Evolutionary conservation across 768 basidiomycete species (phyloP).

Genomic region (Lactifluus echinatus): DNA sequence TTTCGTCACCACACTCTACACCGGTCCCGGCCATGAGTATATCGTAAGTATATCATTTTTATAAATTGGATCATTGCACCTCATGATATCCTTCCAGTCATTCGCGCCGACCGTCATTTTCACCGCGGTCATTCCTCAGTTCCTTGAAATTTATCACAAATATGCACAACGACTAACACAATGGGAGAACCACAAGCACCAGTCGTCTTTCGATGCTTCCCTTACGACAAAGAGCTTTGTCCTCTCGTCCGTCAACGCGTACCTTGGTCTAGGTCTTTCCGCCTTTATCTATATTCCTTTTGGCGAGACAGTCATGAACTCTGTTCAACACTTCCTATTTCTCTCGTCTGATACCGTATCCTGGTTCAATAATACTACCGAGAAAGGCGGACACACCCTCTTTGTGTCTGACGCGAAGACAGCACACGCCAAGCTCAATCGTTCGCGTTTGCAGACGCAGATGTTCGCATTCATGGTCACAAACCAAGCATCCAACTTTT

Average conservation of each 20-base stretch:
- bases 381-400: slow-evolving; percentile 5
- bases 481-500: slow-evolving; percentile 72
- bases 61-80: background rate
- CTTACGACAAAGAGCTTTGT: slow-evolving; percentile 89
- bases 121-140: slow-evolving; percentile 66
- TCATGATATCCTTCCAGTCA: slow-evolving; percentile 36
- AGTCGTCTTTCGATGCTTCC: slow-evolving; percentile 66
- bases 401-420: slow-evolving; percentile 9
- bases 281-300: slow-evolving; percentile 96
- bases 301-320: slow-evolving; percentile 72
- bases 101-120: slow-evolving; percentile 82
- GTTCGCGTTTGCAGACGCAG: slow-evolving; percentile 72
- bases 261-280: slow-evolving; percentile 84
- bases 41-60: slow-evolving; percentile 44
- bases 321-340: slow-evolving; percentile 29
- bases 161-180: slow-evolving; percentile 62
- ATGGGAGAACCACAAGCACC: slow-evolving; percentile 90
- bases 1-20: slow-evolving; percentile 82
- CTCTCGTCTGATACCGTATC: slow-evolving; percentile 17
- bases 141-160: slow-evolving; percentile 64
- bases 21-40: slow-evolving; percentile 72
- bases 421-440: slow-evolving; percentile 52
- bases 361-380: slow-evolving; percentile 21
- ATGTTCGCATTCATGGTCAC: slow-evolving; percentile 92
- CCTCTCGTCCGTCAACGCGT: slow-evolving; percentile 81